Evolutionary conservation across 768 basidiomycete genomes (phyloP), one percentile per base, ranked within the genome.

Genomic region (Daedaleopsis sinensis): DNA sequence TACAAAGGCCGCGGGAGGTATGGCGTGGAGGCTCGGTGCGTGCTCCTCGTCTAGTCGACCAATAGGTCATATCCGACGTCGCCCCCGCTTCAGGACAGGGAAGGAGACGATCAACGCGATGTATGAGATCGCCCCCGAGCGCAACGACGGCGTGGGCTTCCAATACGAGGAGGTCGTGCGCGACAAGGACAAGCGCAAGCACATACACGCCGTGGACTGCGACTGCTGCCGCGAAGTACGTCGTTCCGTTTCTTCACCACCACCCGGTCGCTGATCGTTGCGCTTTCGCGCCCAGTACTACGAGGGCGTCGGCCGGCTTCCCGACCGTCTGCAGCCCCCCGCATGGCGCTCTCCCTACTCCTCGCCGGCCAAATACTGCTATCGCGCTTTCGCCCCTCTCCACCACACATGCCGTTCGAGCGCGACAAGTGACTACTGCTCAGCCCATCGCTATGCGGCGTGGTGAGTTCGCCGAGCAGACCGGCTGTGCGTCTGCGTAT

Each of bases 141-240:
- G 74, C 38, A 96, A 96, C 70, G 78, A 80, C 0, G 94, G 92
- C 0, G 49, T 84, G 11, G 75, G 77, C 46, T 89, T 82, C 70
- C 86, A 88, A 65, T 96, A 82, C 67, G 89, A 94, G 47, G 86
- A 88, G 52, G 91, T 93, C 16, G 89, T 93, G 13, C 79, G 94
- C 27, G 79, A 78, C 43, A 88, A 81, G 66, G 82, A 83, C 18
- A 83, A 84, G 37, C 79, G 95, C 36, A 80, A 79, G 65, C 76
- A 77, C 54, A 80, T 96, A 80, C 80, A 89, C 52, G 94, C 83
- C 4, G 85, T 81, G 2, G 91, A 93, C 63, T 96, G 93, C 71
- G 90, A 91, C 64, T 89, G 87, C 61, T 96, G 94, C 71, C 83
- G 79, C 43, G 88, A 87, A 52, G 94, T 93, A 68, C 59, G 84